Base-by-base conservation (phyloP, 1,284 basidiomycete species). In the Sporisorium iseilematis-ciliati region DNA sequence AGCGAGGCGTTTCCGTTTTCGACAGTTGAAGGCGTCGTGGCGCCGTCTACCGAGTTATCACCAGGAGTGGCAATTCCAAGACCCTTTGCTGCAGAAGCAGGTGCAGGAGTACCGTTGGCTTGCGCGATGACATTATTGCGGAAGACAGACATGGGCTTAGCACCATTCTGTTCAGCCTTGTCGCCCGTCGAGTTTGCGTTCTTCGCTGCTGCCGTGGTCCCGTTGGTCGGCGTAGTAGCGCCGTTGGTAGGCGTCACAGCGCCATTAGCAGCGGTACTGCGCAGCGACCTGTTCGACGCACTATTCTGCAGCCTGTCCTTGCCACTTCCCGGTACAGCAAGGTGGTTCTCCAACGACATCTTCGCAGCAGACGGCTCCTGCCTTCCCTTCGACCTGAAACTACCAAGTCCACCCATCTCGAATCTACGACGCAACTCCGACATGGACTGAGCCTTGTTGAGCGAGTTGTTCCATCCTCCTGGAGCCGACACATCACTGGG, bases 401-500 rank as follows among this genome's bases (percentile, higher is more conserved):
- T 57, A 20, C 65, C 48, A 25, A 56, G 26, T 18, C 49, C 57
- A 3, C 64, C 35, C 46, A 59, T 63, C 55, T 74, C 53, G 48
- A 66, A 70, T 14, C 63, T 55, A 50, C 29, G 62, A 16, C 66
- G 66, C 53, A 75, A 33, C 26, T 75, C 72, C 18, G 72, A 69
- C 59, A 69, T 58, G 7, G 66, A 69, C 53, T 69, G 62, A 21
- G 57, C 57, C 57, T 75, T 69, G 66, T 65, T 55, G 12, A 70
- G 45, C 41, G 50, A 38, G 41, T 31, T 53, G 41, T 31, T 53
- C 16, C 43, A 4, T 3, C 53, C 68, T 0, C 40, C 43, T 0
- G 58, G 58, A 12, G 58, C 55, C 23, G 68, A 65, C 0, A 57
- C 68, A 40, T 65, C 63, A 50, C 72, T 75, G 5, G 61, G 57